Conservation (phyloP, 371 early-diverging fungal species). For the Mortierella sp. region DNA sequence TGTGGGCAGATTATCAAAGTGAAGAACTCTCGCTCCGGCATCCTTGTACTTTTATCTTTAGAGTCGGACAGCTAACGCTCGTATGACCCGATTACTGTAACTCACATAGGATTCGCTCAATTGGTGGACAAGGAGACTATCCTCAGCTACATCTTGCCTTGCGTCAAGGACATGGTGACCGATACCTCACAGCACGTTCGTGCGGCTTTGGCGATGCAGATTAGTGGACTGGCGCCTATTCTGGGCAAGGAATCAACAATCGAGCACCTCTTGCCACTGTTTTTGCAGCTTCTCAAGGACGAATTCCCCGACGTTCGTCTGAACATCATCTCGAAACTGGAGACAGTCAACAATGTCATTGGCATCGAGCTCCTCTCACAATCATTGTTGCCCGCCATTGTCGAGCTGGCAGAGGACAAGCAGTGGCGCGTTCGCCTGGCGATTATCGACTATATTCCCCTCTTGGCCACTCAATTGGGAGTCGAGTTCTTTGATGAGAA, state of each 20-base stretch:
- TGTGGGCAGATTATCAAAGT: no score
- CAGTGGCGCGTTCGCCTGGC: conserved; percentile 99
- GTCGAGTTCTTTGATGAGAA: conserved; percentile 97
- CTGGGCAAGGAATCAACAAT: conserved; percentile 96
- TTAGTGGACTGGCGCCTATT: conserved; percentile 94
- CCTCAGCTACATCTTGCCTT: conserved; percentile 86
- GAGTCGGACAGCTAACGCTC: no score
- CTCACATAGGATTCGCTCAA: conserved; percentile 81
- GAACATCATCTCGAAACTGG: conserved; percentile 97
- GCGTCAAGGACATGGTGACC: conserved; percentile 90
- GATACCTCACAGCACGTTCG: conserved; percentile 98
- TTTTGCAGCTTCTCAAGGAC: conserved; percentile 96
- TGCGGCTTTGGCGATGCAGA: conserved; percentile 94
- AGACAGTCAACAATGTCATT: conserved; percentile 95
- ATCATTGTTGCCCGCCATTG: conserved; percentile 96
- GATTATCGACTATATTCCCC: conserved; percentile 97
- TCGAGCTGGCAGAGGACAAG: conserved; percentile 98
- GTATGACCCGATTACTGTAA: no score
- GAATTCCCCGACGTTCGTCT: conserved; percentile 97
- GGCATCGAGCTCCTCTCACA: conserved; percentile 98
- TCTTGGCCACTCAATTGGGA: conserved; percentile 95
- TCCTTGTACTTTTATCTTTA: neutral
- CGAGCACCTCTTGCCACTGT: conserved; percentile 94
- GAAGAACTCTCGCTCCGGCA: no score
- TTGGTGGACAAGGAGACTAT: conserved; percentile 85